Percentiles rank a stretch among this genome's conserved stretches.
Conservation (phyloP, 1,139 yeast genomes). For the Torulaspora globosa region DNA sequence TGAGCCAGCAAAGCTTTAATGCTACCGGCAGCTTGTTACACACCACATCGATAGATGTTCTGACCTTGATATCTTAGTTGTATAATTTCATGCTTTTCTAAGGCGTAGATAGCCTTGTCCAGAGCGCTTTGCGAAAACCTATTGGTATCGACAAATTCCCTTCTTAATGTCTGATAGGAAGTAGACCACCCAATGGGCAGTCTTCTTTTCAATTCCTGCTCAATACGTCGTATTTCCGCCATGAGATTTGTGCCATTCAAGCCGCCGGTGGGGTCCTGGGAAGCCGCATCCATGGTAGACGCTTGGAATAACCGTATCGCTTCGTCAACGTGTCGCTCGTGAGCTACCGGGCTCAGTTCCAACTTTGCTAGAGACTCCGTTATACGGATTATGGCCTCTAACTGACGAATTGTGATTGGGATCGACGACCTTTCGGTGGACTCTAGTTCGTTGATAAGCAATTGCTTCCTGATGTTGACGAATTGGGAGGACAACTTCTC, state of each 20-base stretch:
- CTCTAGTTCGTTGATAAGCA: conserved; percentile 74
- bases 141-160: conserved; percentile 76
- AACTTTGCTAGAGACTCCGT: conserved; percentile 92
- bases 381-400: conserved; percentile 95
- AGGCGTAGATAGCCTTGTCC: conserved; percentile 73
- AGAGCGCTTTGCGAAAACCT: conserved; percentile 66
- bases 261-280: conserved; percentile 60
- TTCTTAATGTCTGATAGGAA: conserved; percentile 73
- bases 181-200: conserved; percentile 97
- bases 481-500: conserved; percentile 92
- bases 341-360: conserved; percentile 76
- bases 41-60: conserved; percentile 76
- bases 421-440: conserved; percentile 89
- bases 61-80: conserved; percentile 87
- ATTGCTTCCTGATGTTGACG: conserved; percentile 81
- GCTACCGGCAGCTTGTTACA: conserved; percentile 34
- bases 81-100: conserved; percentile 83
- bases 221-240: conserved; percentile 73
- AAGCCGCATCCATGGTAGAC: conserved; percentile 97
- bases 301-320: conserved; percentile 93
- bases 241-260: conserved; percentile 47
- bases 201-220: conserved; percentile 80
- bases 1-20: background rate
- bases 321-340: conserved; percentile 88
- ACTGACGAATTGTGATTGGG: conserved; percentile 95